Conservation (phyloP, 768 basidiomycete species). For the Lactarius deliciosus region DNA sequence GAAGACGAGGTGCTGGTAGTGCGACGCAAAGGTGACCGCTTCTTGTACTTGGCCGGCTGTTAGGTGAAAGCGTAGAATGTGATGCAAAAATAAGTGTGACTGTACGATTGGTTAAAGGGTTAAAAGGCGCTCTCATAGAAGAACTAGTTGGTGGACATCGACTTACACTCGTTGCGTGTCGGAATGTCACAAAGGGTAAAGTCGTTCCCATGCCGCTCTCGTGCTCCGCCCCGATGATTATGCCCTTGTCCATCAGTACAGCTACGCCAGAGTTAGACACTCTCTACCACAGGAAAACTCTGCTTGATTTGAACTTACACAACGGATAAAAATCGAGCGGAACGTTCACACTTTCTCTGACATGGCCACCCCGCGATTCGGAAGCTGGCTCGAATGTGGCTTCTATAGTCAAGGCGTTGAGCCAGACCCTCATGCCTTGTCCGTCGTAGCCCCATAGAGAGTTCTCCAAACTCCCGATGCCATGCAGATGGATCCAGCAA, state of each 20-base stretch:
- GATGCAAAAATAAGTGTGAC: slow-evolving; percentile 94
- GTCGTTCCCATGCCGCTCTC: slow-evolving; percentile 75
- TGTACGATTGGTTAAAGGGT: slow-evolving; percentile 36
- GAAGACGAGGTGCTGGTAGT: slow-evolving; percentile 87
- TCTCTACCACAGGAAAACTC: slow-evolving; percentile 17
- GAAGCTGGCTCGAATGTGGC: slow-evolving; percentile 39
- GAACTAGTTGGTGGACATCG: slow-evolving; percentile 1
- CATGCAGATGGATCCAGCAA: slow-evolving; percentile 97
- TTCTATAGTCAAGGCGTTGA: slow-evolving; percentile 93
- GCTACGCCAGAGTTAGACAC: slow-evolving; percentile 47
- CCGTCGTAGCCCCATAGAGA: slow-evolving; percentile 98
- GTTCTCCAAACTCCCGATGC: slow-evolving; percentile 92
- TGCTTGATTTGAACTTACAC: slow-evolving; percentile 52
- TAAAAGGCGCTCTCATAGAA: slow-evolving; percentile 3
- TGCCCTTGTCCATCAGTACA: slow-evolving; percentile 98
- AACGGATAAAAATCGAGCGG: slow-evolving; percentile 93
- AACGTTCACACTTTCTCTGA: slow-evolving; percentile 93
- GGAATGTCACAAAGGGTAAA: slow-evolving; percentile 87
- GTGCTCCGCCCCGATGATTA: slow-evolving; percentile 94
- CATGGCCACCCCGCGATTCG: slow-evolving; percentile 45
- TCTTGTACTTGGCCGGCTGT: slow-evolving; percentile 60
- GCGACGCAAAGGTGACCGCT: slow-evolving; percentile 81
- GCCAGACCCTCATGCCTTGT: slow-evolving; percentile 84
- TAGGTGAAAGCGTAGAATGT: slow-evolving; percentile 83
- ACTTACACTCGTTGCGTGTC: slow-evolving; percentile 85